Conservation (phyloP, 305 asterid species). For the Solanum chacoense region DNA sequence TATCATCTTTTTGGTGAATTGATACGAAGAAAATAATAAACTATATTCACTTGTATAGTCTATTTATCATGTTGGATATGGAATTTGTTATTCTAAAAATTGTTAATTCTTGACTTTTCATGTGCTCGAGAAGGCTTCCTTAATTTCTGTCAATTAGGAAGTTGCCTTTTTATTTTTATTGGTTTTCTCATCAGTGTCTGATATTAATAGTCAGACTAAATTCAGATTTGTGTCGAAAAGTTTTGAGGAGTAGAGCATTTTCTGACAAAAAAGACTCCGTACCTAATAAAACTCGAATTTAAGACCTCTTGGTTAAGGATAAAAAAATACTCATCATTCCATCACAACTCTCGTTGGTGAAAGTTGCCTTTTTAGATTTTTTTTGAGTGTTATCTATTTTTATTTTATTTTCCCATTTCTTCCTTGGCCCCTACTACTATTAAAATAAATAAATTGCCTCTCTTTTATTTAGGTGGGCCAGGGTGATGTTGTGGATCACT, state of each 20-base stretch:
- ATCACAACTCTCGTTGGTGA: neutral
- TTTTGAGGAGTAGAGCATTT: accelerated
- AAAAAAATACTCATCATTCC: too few species aligned
- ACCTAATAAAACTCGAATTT: accelerated
- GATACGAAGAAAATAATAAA: neutral
- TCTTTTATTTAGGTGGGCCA: neutral
- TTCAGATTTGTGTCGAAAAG: too few species aligned
- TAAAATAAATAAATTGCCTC: neutral
- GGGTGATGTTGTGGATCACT: neutral
- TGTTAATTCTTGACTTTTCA: neutral
- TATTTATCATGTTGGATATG: neutral
- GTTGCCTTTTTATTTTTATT: neutral
- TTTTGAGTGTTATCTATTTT: neutral
- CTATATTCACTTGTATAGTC: neutral
- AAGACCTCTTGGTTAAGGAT: too few species aligned
- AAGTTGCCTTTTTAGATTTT: neutral
- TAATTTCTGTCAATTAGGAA: neutral
- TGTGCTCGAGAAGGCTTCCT: neutral
- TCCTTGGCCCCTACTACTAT: neutral
- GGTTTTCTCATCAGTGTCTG: neutral
- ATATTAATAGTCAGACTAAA: too few species aligned
- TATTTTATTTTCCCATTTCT: neutral
- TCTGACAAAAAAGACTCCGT: accelerated
- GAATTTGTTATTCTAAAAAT: neutral
- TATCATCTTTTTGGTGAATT: neutral